A percentile compares a stretch with the other conserved stretches of the same genome.
Conservation (phyloP, 2,329 filamentous ascomycete species). For the Phaeophleospora eucalypticola region DNA sequence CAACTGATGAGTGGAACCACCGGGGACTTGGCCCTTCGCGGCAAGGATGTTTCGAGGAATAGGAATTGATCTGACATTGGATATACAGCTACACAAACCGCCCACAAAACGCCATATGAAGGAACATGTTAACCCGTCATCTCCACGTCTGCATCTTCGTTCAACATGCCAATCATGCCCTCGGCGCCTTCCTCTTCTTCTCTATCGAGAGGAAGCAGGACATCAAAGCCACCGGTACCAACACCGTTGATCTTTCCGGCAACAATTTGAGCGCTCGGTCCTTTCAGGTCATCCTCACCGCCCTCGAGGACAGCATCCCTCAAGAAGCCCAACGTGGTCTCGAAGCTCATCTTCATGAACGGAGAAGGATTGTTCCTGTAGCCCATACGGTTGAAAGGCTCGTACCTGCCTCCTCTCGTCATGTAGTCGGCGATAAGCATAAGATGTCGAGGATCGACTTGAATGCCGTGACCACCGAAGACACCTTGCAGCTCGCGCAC, state of each 20-base stretch:
- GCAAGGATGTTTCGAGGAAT: too few species aligned
- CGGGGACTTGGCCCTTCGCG: too few species aligned
- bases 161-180: constrained; percentile 8
- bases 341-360: constrained; percentile 99
- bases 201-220: constrained; percentile 51
- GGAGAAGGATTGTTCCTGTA: constrained; percentile 79
- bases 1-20: too few species aligned
- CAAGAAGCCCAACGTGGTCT: constrained; percentile 91
- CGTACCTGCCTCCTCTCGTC: constrained; percentile 88
- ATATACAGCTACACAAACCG: neutral
- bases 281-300: constrained; percentile 82
- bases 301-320: constrained; percentile 87
- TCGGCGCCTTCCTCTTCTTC: constrained; percentile 10
- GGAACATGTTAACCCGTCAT: neutral
- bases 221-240: constrained; percentile 89
- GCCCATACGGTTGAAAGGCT: constrained; percentile 87
- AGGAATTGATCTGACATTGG: too few species aligned
- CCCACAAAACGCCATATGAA: neutral
- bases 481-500: constrained; percentile 80
- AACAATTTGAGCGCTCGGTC: constrained; percentile 83
- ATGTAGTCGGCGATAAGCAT: constrained; percentile 96
- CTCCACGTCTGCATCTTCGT: constrained; percentile 24
- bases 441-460: constrained; percentile 84
- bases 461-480: constrained; percentile 87
- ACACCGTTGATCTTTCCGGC: constrained; percentile 76